A percentile compares a stretch with the other conserved stretches of the same genome.
These are phyloP conservation scores for Colletotrichum godetiae DNA, from an alignment of 2,329 filamentous ascomycete genomes.

Conservation along the genomic window DNA sequence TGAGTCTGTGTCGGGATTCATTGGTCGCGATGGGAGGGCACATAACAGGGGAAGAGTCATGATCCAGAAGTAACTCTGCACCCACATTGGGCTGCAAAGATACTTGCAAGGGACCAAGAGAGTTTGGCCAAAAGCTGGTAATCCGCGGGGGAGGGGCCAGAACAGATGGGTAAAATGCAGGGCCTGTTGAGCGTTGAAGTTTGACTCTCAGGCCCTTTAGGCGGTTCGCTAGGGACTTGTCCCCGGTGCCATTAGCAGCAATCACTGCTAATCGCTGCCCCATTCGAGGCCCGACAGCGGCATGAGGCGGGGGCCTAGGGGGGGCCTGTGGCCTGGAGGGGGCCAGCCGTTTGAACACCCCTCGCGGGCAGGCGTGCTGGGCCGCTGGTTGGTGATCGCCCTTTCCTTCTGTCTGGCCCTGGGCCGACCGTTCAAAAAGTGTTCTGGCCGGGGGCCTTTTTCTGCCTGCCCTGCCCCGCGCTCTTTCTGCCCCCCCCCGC, in stretches of 20 bases:
- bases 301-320: background rate
- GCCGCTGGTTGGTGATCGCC: background rate
- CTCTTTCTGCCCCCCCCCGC: background rate
- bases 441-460: background rate
- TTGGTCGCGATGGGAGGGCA: constrained; percentile 15
- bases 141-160: background rate
- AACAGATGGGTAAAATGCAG: background rate
- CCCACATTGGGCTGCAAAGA: background rate
- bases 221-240: background rate
- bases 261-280: background rate
- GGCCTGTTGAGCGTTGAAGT: too few species aligned
- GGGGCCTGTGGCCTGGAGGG: background rate
- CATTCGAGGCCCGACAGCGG: constrained; percentile 1
- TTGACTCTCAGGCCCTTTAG: constrained; percentile 8
- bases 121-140: background rate
- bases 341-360: background rate
- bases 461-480: background rate
- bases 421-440: background rate
- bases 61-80: background rate
- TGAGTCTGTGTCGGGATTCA: constrained; percentile 27
- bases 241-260: background rate
- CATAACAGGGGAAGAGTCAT: background rate
- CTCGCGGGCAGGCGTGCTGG: background rate
- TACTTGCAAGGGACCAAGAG: background rate
- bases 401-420: constrained; percentile 1